These are phyloP conservation scores for Apium graveolens DNA, from an alignment of 129 eudicot genomes.

Conservation along the genomic window DNA sequence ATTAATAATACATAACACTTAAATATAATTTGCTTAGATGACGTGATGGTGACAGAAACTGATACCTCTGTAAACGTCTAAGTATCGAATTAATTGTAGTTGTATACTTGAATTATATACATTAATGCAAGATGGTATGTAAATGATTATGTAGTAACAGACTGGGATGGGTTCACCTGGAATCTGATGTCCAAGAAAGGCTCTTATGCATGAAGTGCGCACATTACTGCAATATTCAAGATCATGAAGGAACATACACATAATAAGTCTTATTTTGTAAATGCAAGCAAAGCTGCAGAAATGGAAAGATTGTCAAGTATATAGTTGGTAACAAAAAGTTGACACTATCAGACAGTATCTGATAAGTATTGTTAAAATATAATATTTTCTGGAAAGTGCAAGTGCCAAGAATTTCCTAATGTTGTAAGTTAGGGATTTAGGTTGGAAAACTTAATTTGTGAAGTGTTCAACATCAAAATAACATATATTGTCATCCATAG, in stretches of 20 bases:
- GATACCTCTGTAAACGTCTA: background rate
- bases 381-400: slow-evolving; percentile 8
- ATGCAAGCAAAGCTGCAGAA: background rate
- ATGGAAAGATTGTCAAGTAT: slow-evolving; percentile 14
- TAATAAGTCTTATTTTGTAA: background rate
- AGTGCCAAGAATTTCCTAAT: slow-evolving; percentile 8
- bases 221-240: background rate
- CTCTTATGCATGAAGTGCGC: background rate
- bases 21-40: background rate
- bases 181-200: background rate
- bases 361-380: slow-evolving; percentile 1
- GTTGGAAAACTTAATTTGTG: background rate
- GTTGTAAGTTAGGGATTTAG: slow-evolving; percentile 1
- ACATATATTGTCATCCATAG: background rate
- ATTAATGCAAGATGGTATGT: slow-evolving; percentile 1
- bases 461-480: slow-evolving; percentile 2
- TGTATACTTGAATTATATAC: background rate
- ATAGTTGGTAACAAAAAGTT: slow-evolving; percentile 30
- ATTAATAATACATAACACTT: background rate
- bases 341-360: background rate
- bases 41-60: background rate
- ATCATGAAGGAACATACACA: background rate
- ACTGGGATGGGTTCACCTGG: background rate
- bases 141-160: slow-evolving; percentile 1
- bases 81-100: background rate